Base-by-base conservation (phyloP, 2,329 filamentous ascomycete genomes). In the Venturia carpophila region DNA sequence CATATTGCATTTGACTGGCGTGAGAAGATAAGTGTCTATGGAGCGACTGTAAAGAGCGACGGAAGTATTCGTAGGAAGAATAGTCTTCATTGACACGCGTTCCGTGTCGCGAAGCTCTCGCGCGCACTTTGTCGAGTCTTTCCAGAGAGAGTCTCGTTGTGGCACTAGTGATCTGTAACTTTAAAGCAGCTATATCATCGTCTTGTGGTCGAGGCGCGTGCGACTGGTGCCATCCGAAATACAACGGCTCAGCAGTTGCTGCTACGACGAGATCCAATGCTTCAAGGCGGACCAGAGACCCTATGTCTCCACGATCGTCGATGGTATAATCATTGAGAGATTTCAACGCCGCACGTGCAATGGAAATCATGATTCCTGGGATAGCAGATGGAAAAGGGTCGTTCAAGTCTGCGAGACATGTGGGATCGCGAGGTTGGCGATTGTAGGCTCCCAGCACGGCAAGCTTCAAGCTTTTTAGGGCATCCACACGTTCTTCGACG, bases 291-390 rank as follows among this genome's bases (percentile, higher is more conserved):
- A 96, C 89, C 63, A 92, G 84, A 0, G 92, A 96, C 5, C 94
- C 94, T 61, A 97, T 83, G 71, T 99, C 94, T 19, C 94, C 94
- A 65, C 92, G 83, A 17, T 92, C 87, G 69, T 91, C 93, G 3
- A 91, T 92, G 0, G 91, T 96, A 72, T 97, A 97, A 73, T 99
- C 92, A 69, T 93, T 88, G 37, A 99, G 76, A 0, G 87, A 78
- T 37, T 71, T 70, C 37, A 74, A 71, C 17, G 39, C 52, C 5
- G 63, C 21, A 13, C 41, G 24, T 15, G 63, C 52, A 60, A 42
- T 64, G 13, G 37, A 41, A 7, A 21, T 9, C 45, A 43, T 41
- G 3, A 49, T 37, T 4, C 24, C 21, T 9, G 21, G 24, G 37
- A 3, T 19, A 7, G 21, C 39, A n/a, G 41, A 19, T 42, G 58